These are phyloP conservation scores for Entamoeba invadens DNA, from an alignment of 208 protist genomes.

Conservation along the genomic window DNA sequence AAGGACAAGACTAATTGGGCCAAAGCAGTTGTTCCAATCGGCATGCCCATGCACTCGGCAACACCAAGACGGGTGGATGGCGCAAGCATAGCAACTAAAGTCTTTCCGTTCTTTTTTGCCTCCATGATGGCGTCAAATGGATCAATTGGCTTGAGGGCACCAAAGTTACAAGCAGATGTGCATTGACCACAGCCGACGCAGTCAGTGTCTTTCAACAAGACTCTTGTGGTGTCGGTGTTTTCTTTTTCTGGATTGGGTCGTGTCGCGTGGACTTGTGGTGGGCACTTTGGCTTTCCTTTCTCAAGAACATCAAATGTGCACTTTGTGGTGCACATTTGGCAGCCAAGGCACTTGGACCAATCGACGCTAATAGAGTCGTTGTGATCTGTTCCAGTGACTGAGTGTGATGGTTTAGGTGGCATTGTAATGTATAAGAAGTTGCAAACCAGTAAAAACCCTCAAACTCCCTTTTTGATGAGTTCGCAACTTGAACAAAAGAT, in stretches of 20 bases:
- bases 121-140: constrained; percentile 8
- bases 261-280: neutral
- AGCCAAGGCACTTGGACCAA: neutral
- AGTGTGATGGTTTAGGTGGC: neutral
- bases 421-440: too few species aligned
- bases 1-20: constrained; percentile 11
- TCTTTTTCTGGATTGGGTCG: neutral
- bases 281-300: neutral
- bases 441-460: too few species aligned
- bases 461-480: too few species aligned
- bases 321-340: neutral
- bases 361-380: neutral
- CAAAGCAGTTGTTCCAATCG: neutral
- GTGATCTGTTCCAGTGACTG: neutral
- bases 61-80: constrained; percentile 23
- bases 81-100: constrained; percentile 20
- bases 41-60: constrained; percentile 20
- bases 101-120: constrained; percentile 14
- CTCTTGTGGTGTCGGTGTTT: neutral
- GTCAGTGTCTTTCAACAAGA: constrained; percentile 9
- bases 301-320: neutral
- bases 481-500: too few species aligned
- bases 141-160: constrained; percentile 28
- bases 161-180: constrained; percentile 34
- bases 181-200: constrained; percentile 49